Evolutionary conservation across 2,329 filamentous ascomycete species (phyloP), one percentile per base, ranked within the genome.

Genomic region (Colletotrichum tanaceti): DNA sequence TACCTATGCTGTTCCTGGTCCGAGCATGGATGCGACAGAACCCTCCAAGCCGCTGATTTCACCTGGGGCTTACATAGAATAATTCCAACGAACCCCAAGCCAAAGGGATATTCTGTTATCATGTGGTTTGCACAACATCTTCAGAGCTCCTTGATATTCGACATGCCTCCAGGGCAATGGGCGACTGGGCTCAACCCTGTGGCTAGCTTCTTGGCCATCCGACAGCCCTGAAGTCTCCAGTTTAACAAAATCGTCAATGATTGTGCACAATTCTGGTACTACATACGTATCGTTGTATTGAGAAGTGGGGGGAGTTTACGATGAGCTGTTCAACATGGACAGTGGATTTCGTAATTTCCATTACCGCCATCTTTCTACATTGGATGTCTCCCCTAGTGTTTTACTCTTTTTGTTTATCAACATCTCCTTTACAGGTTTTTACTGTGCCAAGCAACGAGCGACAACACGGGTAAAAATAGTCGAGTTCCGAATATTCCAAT

Each of bases 381-480:
- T 9, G 28, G 28, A 32, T 32, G 28, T 32, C 28, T 32, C 7
- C 28, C 9, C 5, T 32, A 10, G 28, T 32, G 28, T 10, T 32
- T 32, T 32, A 10, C 10, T 32, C 7, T 9, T 32, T 32, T 32
- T 9, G 6, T 32, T 32, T 32, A 32, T 5, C 2, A 32, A n/a
- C n/a, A n/a, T n/a, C n/a, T 9, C 2, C 9, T 9, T 32, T 32
- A 1, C 7, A 1, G 7, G 28, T 2, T 50, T 24, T 50, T 18
- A 50, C 20, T 13, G 5, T 22, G 9, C 13, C n/a, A 5, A 18
- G 54, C 62, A 7, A 46, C 54, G 3, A 28, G 5, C 6, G 20
- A 53, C 32, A 54, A 46, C 3, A 46, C 54, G 13, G 54, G 44
- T 7, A 54, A 64, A 22, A 59, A 6, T 9, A 46, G 16, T 65